These are phyloP conservation scores for Luffa aegyptiaca DNA, from an alignment of 306 rosid species.

Conservation along the genomic window DNA sequence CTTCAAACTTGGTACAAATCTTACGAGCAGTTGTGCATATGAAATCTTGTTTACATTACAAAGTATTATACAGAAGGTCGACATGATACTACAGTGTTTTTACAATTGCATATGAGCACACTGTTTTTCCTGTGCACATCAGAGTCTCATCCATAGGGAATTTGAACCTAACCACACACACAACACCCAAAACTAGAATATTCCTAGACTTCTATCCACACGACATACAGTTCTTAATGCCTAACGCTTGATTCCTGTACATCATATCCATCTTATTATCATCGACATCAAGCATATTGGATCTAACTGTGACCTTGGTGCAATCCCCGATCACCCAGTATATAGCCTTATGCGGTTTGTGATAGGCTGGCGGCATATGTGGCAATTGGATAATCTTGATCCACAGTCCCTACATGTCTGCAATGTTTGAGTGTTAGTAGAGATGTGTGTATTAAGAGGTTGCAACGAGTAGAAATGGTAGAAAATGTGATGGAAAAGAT, in stretches of 20 bases:
- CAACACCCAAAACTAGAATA: not conserved
- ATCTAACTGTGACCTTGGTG: not conserved
- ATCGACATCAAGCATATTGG: not conserved
- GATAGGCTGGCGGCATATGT: constrained; percentile 69
- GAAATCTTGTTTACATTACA: not conserved
- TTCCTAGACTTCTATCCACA: not conserved
- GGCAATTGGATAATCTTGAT: constrained; percentile 49
- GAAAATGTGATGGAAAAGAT: not conserved
- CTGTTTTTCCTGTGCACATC: not conserved
- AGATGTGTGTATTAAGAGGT: not conserved
- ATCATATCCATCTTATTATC: not conserved
- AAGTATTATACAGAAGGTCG: not conserved
- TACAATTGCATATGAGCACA: not conserved
- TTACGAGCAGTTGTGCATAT: not conserved
- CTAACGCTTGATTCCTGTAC: not conserved
- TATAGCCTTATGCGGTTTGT: constrained; percentile 61
- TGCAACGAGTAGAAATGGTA: not conserved
- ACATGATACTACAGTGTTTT: not conserved
- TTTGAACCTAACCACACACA: not conserved
- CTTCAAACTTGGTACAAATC: not conserved
- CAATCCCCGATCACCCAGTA: constrained; percentile 28
- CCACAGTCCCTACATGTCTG: constrained; percentile 86
- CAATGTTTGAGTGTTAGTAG: constrained; percentile 5
- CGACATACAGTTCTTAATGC: not conserved
- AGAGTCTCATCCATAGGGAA: not conserved